Conservation (phyloP, 2,329 filamentous ascomycete genomes). For the Colletotrichum endophyticum region DNA sequence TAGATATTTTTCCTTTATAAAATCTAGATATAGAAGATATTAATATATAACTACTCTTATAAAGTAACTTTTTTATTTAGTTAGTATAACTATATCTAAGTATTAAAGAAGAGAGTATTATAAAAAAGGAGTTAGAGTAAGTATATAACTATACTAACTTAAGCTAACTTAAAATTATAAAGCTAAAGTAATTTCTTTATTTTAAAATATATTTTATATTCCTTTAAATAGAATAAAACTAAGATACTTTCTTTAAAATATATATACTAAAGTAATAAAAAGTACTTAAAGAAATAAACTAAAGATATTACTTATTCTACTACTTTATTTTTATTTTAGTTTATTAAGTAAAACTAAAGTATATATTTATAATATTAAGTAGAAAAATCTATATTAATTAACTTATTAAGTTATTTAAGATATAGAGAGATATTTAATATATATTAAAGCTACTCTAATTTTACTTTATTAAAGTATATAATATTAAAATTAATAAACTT, state of each 20-base stretch:
- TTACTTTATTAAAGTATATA: not conserved
- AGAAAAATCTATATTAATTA: not conserved
- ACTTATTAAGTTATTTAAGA: not conserved
- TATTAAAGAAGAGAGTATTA: no score
- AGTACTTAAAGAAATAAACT: not conserved
- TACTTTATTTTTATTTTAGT: not conserved
- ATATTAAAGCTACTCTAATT: not conserved
- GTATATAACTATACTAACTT: no score
- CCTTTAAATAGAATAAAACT: not conserved
- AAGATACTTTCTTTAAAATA: not conserved
- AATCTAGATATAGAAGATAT: no score
- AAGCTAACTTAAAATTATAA: no score
- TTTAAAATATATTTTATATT: not conserved
- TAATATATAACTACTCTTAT: no score
- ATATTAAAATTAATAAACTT: not conserved
- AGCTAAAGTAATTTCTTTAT: no score
- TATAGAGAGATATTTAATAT: not conserved
- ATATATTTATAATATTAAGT: not conserved
- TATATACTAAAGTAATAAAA: not conserved
- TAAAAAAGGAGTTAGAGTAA: no score
- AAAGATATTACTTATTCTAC: not conserved
- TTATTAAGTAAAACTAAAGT: not conserved
- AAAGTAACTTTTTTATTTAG: no score
- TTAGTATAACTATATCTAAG: no score
- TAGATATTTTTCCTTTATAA: no score